Evolutionary conservation across 148 eudicot species (phyloP), one percentile per base, ranked within the genome.

Genomic region (Agrostemma githago): DNA sequence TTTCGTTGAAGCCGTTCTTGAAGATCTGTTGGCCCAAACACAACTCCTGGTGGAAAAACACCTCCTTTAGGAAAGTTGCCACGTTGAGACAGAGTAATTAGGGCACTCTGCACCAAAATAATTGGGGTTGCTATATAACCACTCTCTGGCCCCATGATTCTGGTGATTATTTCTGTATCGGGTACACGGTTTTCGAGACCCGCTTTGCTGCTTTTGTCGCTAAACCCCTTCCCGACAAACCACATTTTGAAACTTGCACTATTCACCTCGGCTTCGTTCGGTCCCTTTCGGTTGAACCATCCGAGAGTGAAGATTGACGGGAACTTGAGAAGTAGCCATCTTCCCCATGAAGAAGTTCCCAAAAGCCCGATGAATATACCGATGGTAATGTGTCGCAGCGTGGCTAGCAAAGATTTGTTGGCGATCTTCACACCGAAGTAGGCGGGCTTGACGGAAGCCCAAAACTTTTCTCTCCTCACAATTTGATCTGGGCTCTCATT

Each of bases 231-330:
- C 8, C 96, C 93, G 12, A 94, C 85, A 68, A 94, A 94, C 96
- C 97, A 93, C 98, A 91, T 93, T 78, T 88, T 93, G 69, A 93
- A 93, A 57, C 86, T 69, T 59, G 98, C 97, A 83, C 91, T 87
- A 67, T 67, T 43, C 34, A 66, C 70, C 70, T 66, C 70, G 7
- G 42, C 70, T 66, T 66, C 70, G 43, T 86, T 83, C 37, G 97
- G 96, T 34, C 97, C 97, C 21, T 80, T 74, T 82, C 91, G 89
- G 83, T 77, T 83, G 76, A 91, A 91, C 84, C 81, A 21, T 26
- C 98, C 97, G 26, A 89, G 88, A 73, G 92, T 91, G 79, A 91
- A 93, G 37, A 91, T 10, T 1, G 91, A 91, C 38, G 98, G 97
- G 62, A 86, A 91, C 40, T 83, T 88, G 12, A 93, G 74, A 43